Evolutionary conservation across 1,284 basidiomycete genomes (phyloP).

Genomic region (Bondarzewia mesenterica): DNA sequence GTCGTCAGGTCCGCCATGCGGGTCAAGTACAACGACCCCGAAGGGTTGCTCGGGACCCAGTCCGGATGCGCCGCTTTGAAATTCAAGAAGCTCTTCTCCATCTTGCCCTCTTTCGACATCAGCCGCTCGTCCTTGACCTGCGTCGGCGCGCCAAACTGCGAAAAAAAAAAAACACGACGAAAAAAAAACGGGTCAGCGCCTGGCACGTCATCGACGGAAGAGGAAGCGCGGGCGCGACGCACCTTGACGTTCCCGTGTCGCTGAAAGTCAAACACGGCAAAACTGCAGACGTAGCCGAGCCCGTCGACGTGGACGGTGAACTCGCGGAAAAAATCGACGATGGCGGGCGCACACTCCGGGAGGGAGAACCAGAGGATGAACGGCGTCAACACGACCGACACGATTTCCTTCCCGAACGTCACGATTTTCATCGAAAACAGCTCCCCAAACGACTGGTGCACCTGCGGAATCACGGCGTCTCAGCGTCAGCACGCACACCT

Average conservation of each 20-base stretch:
- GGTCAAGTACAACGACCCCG: conserved; percentile 78
- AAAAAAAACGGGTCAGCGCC: background rate
- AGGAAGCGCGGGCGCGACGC: conserved; percentile 12
- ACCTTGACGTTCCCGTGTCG: conserved; percentile 84
- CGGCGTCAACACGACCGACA: conserved; percentile 90
- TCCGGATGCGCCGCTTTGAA: conserved; percentile 96
- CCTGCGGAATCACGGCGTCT: conserved; percentile 19
- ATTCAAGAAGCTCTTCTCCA: conserved; percentile 96
- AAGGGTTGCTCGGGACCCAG: conserved; percentile 86
- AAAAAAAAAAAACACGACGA: background rate
- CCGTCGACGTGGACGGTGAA: conserved; percentile 96
- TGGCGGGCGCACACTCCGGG: conserved; percentile 78
- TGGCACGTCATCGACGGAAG: conserved; percentile 11
- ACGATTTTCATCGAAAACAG: conserved; percentile 85
- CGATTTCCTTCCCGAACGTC: conserved; percentile 82
- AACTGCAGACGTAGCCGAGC: conserved; percentile 93
- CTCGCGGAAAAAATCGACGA: conserved; percentile 95
- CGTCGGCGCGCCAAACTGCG: conserved; percentile 72
- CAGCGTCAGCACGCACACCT: background rate
- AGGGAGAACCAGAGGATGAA: conserved; percentile 92
- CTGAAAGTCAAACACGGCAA: conserved; percentile 97
- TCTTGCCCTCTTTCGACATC: conserved; percentile 87
- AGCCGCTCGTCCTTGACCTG: conserved; percentile 61
- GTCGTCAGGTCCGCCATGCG: conserved; percentile 66
- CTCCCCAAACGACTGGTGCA: conserved; percentile 83